Base-by-base conservation (phyloP, 2,329 filamentous ascomycete genomes). In the Fusarium sp. region DNA sequence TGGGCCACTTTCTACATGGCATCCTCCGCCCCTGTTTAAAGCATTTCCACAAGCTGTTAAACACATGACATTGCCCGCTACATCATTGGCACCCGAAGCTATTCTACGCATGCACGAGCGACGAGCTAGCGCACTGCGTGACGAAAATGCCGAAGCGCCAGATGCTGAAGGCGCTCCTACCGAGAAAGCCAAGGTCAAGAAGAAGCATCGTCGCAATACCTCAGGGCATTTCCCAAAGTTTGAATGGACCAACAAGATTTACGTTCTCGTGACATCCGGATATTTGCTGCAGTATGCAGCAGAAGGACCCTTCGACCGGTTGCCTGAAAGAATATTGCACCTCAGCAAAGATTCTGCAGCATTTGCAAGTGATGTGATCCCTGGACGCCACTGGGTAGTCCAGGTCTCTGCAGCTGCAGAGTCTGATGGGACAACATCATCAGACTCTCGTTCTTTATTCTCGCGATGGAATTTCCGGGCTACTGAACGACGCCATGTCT, bases 21-120 rank as follows among this genome's bases (percentile, higher is more conserved):
- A 89, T 62, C 88, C 91, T 22, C 93, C 94, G 12, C 93, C 94
- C 5, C 84, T 98, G 18, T 97, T 95, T 80, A 93, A 97, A 80
- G 94, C 93, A 18, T 97, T 95, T 79, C 92, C 93, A 0, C 95
- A 97, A 81, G 91, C 94, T 6, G 88, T 94, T 73, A 95, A 93
- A 77, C 90, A 96, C 80, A 91, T 90, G 16, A 90, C 88, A 22
- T 85, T 97, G 7, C 88, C 91, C 31, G 88, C 92, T 22, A 91
- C 92, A 41, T 89, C 87, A 5, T 82, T 92, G 16, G 89, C 92
- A 3, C 88, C 92, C 4, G 95, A 97, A 68, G 82, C 88, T 2
- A 88, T 96, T 51, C 80, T 94, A 56, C 89, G 91, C 67, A 82
- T 89, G 53, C 88, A 90, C 71, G 86, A 87, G 57, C 84, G 85